Conservation (phyloP, 257 asterid species). For the Solanum dulcamara region DNA sequence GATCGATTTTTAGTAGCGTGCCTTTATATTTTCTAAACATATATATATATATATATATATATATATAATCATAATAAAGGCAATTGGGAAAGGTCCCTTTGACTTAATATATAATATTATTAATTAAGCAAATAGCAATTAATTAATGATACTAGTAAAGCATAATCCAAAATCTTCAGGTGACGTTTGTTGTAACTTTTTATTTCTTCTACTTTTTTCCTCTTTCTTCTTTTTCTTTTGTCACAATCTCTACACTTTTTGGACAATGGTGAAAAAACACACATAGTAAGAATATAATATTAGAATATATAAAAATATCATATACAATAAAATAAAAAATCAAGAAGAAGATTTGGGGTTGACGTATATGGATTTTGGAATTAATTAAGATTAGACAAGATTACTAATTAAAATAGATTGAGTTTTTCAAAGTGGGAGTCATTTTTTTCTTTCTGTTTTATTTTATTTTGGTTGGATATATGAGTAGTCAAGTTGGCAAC, state of each 20-base stretch:
- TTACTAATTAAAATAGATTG: neutral
- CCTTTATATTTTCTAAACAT: no score
- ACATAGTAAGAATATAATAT: neutral
- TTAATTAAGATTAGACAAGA: neutral
- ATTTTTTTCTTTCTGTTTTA: neutral
- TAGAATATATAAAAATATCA: neutral
- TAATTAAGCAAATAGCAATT: neutral
- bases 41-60: no score
- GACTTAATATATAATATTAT: neutral
- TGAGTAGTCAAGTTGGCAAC: constrained; percentile 6
- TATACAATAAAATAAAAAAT: neutral
- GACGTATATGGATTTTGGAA: neutral
- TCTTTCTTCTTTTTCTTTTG: neutral
- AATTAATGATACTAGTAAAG: neutral
- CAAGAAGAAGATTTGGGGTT: neutral
- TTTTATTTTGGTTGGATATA: neutral
- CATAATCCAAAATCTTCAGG: neutral
- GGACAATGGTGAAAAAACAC: neutral
- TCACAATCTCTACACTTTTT: constrained; percentile 18
- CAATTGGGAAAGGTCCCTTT: neutral
- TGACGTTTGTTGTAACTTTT: neutral
- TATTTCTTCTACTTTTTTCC: neutral
- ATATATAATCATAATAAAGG: neutral
- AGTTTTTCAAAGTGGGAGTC: neutral
- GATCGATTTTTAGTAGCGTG: no score